Conservation (phyloP, 352 stramenopile genomes). For the Elongisporangium prolatum region DNA sequence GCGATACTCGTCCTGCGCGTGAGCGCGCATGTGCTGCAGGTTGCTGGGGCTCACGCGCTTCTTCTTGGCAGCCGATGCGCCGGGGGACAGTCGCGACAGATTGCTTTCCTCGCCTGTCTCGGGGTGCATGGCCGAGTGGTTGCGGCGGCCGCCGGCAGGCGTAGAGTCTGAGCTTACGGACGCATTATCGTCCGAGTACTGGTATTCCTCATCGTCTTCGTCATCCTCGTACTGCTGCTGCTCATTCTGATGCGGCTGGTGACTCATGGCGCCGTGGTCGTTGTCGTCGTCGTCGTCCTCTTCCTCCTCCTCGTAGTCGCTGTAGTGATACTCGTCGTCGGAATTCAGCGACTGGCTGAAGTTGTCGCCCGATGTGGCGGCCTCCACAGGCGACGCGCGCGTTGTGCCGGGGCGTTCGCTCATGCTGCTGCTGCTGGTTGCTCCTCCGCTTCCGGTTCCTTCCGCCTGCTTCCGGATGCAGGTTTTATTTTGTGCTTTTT, state of each 20-base stretch:
- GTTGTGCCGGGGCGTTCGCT: not conserved
- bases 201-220: slow-evolving; percentile 45
- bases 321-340: slow-evolving; percentile 81
- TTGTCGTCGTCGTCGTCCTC: slow-evolving; percentile 21
- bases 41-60: slow-evolving; percentile 47
- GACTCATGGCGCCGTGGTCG: slow-evolving; percentile 1
- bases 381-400: not conserved
- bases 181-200: slow-evolving; percentile 59
- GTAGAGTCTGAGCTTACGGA: slow-evolving; percentile 19
- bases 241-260: slow-evolving; percentile 2
- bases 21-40: slow-evolving; percentile 18
- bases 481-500: not conserved
- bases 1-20: slow-evolving; percentile 54
- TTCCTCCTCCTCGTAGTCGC: slow-evolving; percentile 74
- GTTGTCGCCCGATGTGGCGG: not conserved
- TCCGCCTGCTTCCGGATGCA: not conserved
- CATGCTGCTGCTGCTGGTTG: not conserved
- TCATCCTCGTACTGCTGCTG: slow-evolving; percentile 18
- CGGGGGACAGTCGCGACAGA: slow-evolving; percentile 28
- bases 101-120: slow-evolving; percentile 25
- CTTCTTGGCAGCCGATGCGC: slow-evolving; percentile 57
- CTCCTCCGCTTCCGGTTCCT: not conserved
- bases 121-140: slow-evolving; percentile 14
- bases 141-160: slow-evolving; percentile 8
- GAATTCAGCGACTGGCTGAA: slow-evolving; percentile 45